Evolutionary conservation across 805 yeast species (phyloP), one percentile per base, ranked within the genome.

Genomic region (Soucietia sequanensis): DNA sequence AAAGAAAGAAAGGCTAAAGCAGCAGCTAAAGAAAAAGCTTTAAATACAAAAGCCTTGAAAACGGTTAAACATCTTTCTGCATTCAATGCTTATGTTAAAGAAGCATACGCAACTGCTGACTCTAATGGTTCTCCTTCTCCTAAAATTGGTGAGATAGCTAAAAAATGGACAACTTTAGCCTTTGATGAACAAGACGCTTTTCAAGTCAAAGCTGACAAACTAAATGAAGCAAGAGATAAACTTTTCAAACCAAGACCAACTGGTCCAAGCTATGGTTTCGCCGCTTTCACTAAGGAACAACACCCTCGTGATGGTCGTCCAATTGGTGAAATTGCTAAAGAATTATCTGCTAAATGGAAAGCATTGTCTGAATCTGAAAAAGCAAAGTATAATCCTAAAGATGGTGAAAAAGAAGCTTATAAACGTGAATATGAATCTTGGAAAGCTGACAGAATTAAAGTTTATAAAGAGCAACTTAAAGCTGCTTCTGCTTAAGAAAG

Each of bases 221-320:
- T 46, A 43, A 62, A 62, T 38, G 59, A 46, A 9, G 54, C 54
- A 25, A 44, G 44, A 29, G 33, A 42, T 20, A 38, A 52, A 34
- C 38, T 47, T 17, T 62, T 44, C 44, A 45, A 52, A 2, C 62
- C 65, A 1, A 58, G 57, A 44, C 73, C 73, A 23, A 55, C 56
- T 33, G 40, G 47, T 5, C 69, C 70, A 5, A 42, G 54, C 4
- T 39, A 34, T 28, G 54, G 56, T 9, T 66, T 53, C 48, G 63
- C 68, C 13, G 34, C 41, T 11, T 66, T 44, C 35, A 46, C 64
- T 22, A 48, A 58, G 41, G 50, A 56, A 24, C 50, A 54, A 37
- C 63, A 47, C 43, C 39, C 29, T 25, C 41, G 37, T 14, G 53
- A 48, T 28, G 61, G 53, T 16, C 41, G 52, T 18, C 25, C 48